phyloP scores from a whole-genome alignment of 2,329 filamentous ascomycete genomes.

The Aspergillus sergii region DNA sequence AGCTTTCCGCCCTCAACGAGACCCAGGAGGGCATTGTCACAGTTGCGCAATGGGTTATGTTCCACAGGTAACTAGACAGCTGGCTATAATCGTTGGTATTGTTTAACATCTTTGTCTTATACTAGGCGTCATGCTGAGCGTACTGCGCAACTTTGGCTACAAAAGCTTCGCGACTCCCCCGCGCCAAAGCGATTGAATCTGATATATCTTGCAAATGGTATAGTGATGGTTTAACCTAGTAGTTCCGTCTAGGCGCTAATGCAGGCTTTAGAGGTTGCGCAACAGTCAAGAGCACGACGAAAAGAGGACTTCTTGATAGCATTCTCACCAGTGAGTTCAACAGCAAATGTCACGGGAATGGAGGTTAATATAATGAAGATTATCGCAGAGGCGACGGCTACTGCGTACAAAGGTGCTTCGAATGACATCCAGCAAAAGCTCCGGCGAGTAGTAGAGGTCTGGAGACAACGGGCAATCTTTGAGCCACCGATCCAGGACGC shows the following conservation, averaged over 20 bases:
- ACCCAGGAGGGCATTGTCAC: slow-evolving; percentile 96
- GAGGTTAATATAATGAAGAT: slow-evolving; percentile 51
- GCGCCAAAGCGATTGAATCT: slow-evolving; percentile 85
- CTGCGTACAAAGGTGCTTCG: slow-evolving; percentile 88
- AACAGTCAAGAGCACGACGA: slow-evolving; percentile 89
- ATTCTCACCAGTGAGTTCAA: slow-evolving; percentile 69
- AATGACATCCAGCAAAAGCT: slow-evolving; percentile 87
- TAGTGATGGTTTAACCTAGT: slow-evolving; percentile 7
- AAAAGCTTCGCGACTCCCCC: slow-evolving; percentile 83
- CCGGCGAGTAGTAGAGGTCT: slow-evolving; percentile 88
- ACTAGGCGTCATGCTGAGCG: slow-evolving; percentile 84
- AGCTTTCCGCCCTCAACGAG: slow-evolving; percentile 93
- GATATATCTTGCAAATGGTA: slow-evolving; percentile 94
- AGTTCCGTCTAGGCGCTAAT: slow-evolving; percentile 23
- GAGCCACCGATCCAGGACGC: slow-evolving; percentile 76
- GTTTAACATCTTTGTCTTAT: slow-evolving; percentile 20
- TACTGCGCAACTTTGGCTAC: slow-evolving; percentile 89
- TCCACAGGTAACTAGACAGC: slow-evolving; percentile 72
- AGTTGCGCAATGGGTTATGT: slow-evolving; percentile 99
- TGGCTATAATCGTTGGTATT: slow-evolving; percentile 15
- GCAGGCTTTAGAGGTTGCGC: slow-evolving; percentile 73
- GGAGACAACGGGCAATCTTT: slow-evolving; percentile 85
- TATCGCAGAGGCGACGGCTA: slow-evolving; percentile 84
- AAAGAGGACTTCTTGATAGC: slow-evolving; percentile 92
- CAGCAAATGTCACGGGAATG: not conserved